Base-by-base conservation (phyloP, 768 basidiomycete species). In the Macrocybe gigantea region DNA sequence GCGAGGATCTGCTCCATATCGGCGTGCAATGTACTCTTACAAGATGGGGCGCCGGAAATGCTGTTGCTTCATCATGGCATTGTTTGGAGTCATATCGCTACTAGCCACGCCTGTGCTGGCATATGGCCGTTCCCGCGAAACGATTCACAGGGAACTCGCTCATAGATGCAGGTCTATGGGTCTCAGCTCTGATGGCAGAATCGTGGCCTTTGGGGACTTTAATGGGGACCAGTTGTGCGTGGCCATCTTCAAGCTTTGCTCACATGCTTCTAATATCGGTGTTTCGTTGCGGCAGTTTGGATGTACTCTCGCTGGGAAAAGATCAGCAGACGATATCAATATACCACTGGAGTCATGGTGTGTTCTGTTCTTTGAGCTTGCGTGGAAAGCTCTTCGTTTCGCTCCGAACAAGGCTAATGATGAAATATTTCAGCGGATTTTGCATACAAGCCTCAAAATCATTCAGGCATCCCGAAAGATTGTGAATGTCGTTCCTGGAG, bases 171-270 rank as follows among this genome's bases (percentile, higher is more conserved):
- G 94, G 6, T 68, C 82, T 1, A 71, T 94, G 63, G 94, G 93
- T 2, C 66, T 97, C 32, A 75, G 76, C 41, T 75, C 72, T n/a
- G 77, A 80, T 45, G 83, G 80, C 29, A 75, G 88, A 44, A 77
- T 96, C 13, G 75, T 91, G 50, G 94, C 93, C 6, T 89, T 91
- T 57, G 96, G 93, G 32, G 95, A 99, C 69, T 95, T 94, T 64
- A 83, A 97, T 63, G 93, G 90, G 5, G 93, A 98, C 64, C 93
- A 97, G 63, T 88, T 89, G 93, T 96, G 62, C 61, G 89, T 69
- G 13, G 49, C 5, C 36, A n/a, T 35, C 43, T 5, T 38, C 29
- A 46, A 30, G 38, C 33, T 37, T 22, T 1, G 38, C 41, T 11
- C 7, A 5, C 13, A 39, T 12, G 32, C 11, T 12, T 5, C 13